Conservation (phyloP, 495 filamentous ascomycete genomes). For the Bathelium albidoporum region DNA sequence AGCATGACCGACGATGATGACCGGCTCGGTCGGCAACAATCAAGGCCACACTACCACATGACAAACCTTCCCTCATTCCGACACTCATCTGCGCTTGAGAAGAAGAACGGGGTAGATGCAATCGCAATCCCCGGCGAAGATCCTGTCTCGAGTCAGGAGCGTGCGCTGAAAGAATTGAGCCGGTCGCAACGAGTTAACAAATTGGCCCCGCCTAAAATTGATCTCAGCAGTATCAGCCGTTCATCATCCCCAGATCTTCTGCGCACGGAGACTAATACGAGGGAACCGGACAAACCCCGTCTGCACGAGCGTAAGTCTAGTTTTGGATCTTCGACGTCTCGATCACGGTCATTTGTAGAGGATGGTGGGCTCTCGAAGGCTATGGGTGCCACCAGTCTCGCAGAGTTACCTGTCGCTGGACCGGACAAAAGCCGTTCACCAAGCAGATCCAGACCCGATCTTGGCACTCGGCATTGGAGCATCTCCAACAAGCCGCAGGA, state of each 20-base stretch:
- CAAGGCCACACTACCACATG: constrained; percentile 30
- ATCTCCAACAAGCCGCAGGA: constrained; percentile 48
- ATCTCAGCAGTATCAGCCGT: constrained; percentile 29
- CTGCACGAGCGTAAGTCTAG: background rate
- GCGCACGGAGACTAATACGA: background rate
- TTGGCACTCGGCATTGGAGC: constrained; percentile 52
- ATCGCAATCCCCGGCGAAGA: constrained; percentile 16
- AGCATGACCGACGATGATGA: background rate
- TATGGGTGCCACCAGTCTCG: background rate
- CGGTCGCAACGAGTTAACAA: constrained; percentile 32
- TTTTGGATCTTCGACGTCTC: constrained; percentile 3
- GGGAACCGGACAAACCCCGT: background rate
- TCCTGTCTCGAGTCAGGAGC: constrained; percentile 33
- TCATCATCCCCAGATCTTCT: background rate
- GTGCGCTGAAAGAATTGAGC: constrained; percentile 22
- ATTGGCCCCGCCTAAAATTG: constrained; percentile 53
- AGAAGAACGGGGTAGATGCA: constrained; percentile 14
- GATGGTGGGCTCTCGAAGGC: background rate
- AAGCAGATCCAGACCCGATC: background rate
- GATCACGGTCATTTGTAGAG: constrained; percentile 7
- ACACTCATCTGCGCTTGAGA: constrained; percentile 36
- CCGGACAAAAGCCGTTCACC: background rate
- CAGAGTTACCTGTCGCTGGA: background rate
- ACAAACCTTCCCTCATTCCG: constrained; percentile 43
- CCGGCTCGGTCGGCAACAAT: constrained; percentile 5